These are phyloP conservation scores for Exophiala viscosa DNA, from an alignment of 2,329 filamentous ascomycete species.

Conservation along the genomic window DNA sequence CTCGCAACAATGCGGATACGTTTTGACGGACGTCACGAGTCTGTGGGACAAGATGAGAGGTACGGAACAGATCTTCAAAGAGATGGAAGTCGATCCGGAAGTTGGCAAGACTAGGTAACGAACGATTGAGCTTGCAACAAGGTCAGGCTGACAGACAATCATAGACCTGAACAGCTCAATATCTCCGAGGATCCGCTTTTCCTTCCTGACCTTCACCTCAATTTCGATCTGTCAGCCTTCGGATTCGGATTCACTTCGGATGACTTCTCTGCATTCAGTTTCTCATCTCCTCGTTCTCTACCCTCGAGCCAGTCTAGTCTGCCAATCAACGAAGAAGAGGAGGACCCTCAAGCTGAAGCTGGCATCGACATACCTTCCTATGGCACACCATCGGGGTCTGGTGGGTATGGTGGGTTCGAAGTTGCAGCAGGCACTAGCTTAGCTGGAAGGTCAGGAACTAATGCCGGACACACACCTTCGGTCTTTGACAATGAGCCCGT, in stretches of 20 bases:
- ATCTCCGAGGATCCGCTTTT: constrained; percentile 82
- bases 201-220: constrained; percentile 60
- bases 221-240: constrained; percentile 51
- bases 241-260: constrained; percentile 40
- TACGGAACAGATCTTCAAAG: constrained; percentile 58
- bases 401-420: constrained; percentile 37
- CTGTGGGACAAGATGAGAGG: constrained; percentile 69
- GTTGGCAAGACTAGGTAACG: constrained; percentile 69
- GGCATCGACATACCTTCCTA: constrained; percentile 50
- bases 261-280: constrained; percentile 33
- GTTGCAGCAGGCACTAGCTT: constrained; percentile 42
- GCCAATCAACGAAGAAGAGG: constrained; percentile 26
- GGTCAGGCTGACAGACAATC: background rate
- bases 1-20: constrained; percentile 79
- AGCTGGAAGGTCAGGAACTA: constrained; percentile 34
- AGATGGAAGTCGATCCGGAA: constrained; percentile 63
- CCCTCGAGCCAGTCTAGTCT: constrained; percentile 33
- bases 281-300: constrained; percentile 12
- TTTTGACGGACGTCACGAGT: constrained; percentile 74
- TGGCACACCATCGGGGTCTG: constrained; percentile 34
- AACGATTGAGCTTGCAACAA: background rate
- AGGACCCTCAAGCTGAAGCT: constrained; percentile 23
- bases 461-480: constrained; percentile 29
- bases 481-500: constrained; percentile 42
- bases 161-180: constrained; percentile 70